Base-by-base conservation (phyloP, 108 stramenopile species). In the Cyclotella kingstonii region DNA sequence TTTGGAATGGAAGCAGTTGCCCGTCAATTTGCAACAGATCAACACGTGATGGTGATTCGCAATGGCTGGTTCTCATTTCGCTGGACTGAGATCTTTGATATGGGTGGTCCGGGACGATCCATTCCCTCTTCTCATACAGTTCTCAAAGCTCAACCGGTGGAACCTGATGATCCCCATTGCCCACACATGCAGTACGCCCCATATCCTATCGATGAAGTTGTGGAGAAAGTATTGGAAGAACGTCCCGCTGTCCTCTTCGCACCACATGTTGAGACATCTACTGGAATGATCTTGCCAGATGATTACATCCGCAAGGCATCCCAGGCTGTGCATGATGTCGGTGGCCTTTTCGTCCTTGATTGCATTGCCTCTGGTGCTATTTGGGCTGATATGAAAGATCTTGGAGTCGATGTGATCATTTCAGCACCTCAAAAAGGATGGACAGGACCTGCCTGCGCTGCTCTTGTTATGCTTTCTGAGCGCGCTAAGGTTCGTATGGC, bases 381-480 rank as follows among this genome's bases (percentile, higher is more conserved):
- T 23, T 96, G 95, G 95, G 86, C 84, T 8, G 90, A 96, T 64
- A 96, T 96, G 95, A 86, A 91, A 55, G 86, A 89, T 50, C 74
- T 93, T 34, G 93, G 93, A 23, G 86, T 94, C 3, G 95, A 94
- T 73, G 87, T 85, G 3, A 65, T 94, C 21, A 92, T 96, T 66
- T 85, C 87, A 0, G 95, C 95, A 14, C 95, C 95, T 1, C 95
- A 96, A 60, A 96, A 96, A 73, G 95, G 95, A 53, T 96, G 95
- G 95, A 90, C 92, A 4, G 95, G 92, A 40, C 91, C 95, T 0
- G 91, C 92, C 29, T 86, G 89, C 67, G 84, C 85, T 6, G 95
- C 89, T 5, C 60, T 96, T 48, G 84, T 91, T 33, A 84, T 86
- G 81, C 64, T 96, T 39, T 87, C 87, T 22, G 87, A 94, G 22